Base-by-base conservation (phyloP, 805 yeast species). In the Ogataea polymorpha region DNA sequence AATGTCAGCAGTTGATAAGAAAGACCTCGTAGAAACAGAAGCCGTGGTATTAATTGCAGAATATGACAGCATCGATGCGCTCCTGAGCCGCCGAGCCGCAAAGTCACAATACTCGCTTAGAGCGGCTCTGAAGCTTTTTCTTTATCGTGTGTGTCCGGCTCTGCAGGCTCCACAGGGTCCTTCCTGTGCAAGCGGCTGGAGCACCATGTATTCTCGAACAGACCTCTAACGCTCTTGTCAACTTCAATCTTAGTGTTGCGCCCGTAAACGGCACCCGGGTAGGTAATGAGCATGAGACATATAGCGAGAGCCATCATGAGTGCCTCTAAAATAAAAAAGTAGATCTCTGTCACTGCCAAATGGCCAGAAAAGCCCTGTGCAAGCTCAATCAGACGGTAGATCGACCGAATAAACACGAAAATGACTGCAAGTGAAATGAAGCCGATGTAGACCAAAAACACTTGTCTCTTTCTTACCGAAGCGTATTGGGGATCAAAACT, bases 371-470 rank as follows among this genome's bases (percentile, higher is more conserved):
- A 85, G 13, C 87, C 87, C 54, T 79, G 77, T 3, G 79, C 61
- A 35, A 85, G 66, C 58, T 86, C 95, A 23, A 75, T 71, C 16
- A 85, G 71, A 54, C 95, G 73, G 59, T 82, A 85, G 25, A 79
- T 65, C 53, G 88, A 82, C 54, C 95, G 72, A 21, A 75, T 63
- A 45, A 74, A 77, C 21, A 86, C 70, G 33, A 75, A 69, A 3
- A 72, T 17, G 6, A 76, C 74, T 3, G 81, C 67, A 6, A 59
- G 14, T 1, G 73, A 50, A 15, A 79, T 52, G 3, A 65, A 70
- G 7, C 66, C 15, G 1, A 80, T 77, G 50, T 71, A 71, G 27
- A 58, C 67, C 9, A 62, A 58, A 54, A 77, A 75, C 2, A 57
- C 21, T 14, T 24, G 38, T 5, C 60, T 48, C 0, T 46, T 21